Evolutionary conservation across 192 early-diverging fungal genomes (phyloP), one percentile per base, ranked within the genome.

Genomic region (Coemansia sp.): DNA sequence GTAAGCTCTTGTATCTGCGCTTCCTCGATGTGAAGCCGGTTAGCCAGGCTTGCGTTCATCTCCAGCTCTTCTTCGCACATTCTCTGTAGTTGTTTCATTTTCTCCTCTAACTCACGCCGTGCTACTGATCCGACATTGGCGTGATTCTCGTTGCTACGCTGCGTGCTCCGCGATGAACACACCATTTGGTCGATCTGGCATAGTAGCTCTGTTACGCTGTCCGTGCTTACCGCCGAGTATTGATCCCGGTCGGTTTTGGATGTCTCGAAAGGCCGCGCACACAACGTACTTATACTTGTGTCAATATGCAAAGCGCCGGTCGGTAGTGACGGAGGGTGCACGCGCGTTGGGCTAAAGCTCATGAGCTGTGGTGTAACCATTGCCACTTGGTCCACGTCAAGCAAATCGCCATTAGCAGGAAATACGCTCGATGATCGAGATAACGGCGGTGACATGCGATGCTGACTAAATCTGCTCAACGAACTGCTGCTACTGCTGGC

Each of bases 131-230:
- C 29, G 63, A 68, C 17, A 14, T 27, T 41, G 36, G 61, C 37
- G 3, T 36, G 31, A 12, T 63, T 64, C 46, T 67, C 25, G 9
- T 36, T 55, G 46, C 31, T 50, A 21, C 66, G 34, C n/a, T 25
- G 51, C 1, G 29, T 14, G 55, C 29, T 64, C 23, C 48, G 48
- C 32, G 78, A 41, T 7, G 73, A 48, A 6, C 46, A 48, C 1
- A 75, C 67, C 46, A 67, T 65, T 5, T 31, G 36, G 39, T 80
- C 70, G 38, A 80, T 80, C 8, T 67, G 73, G 36, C 73, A 42
- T 5, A 80, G 63, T 38, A 80, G 73, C 50, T 75, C 78, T 0
- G 73, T 69, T 1, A 80, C 64, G 64, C 72, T 74, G 51, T 78
- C 77, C 0, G 72, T 69, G 69, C 72, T 72, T 4, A 59, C 39